phyloP scores from a whole-genome alignment of 805 yeast genomes.

The Candida parachauliodes region DNA sequence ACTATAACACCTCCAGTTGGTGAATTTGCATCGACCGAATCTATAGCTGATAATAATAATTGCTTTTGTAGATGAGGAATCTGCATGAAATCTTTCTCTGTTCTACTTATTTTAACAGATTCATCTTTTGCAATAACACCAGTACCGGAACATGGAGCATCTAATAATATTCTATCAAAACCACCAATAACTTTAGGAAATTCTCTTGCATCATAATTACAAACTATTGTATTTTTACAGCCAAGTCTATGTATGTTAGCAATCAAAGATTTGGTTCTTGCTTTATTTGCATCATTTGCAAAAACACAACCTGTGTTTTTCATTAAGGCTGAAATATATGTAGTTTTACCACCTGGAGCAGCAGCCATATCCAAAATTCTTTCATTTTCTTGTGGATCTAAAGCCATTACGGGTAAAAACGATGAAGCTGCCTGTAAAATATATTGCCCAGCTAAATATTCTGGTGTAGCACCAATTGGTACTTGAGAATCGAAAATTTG shows the following conservation, averaged over 20 bases:
- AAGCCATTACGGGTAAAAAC: slow-evolving; percentile 95
- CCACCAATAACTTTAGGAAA: slow-evolving; percentile 99
- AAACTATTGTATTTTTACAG: slow-evolving; percentile 92
- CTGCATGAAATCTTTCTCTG: slow-evolving; percentile 94
- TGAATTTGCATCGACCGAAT: slow-evolving; percentile 91
- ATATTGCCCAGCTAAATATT: slow-evolving; percentile 95
- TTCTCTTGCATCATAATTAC: slow-evolving; percentile 97
- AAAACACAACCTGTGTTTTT: slow-evolving; percentile 96
- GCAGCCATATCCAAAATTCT: slow-evolving; percentile 98
- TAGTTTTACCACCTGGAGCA: slow-evolving; percentile 99
- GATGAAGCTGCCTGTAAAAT: slow-evolving; percentile 98
- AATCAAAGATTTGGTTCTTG: slow-evolving; percentile 91
- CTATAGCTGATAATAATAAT: slow-evolving; percentile 88
- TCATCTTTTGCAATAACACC: slow-evolving; percentile 99
- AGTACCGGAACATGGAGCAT: slow-evolving; percentile 99
- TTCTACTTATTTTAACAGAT: slow-evolving; percentile 86
- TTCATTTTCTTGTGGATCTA: slow-evolving; percentile 96
- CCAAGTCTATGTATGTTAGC: slow-evolving; percentile 98
- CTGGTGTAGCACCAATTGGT: slow-evolving; percentile 99
- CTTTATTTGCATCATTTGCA: slow-evolving; percentile 96
- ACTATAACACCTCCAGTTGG: slow-evolving; percentile 91
- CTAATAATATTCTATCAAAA: slow-evolving; percentile 88
- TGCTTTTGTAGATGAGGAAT: slow-evolving; percentile 97
- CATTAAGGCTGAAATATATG: slow-evolving; percentile 93
- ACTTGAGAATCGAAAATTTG: slow-evolving; percentile 98